phyloP scores from a whole-genome alignment of 1,139 yeast species.

The Saccharomycopsis hybrid region DNA sequence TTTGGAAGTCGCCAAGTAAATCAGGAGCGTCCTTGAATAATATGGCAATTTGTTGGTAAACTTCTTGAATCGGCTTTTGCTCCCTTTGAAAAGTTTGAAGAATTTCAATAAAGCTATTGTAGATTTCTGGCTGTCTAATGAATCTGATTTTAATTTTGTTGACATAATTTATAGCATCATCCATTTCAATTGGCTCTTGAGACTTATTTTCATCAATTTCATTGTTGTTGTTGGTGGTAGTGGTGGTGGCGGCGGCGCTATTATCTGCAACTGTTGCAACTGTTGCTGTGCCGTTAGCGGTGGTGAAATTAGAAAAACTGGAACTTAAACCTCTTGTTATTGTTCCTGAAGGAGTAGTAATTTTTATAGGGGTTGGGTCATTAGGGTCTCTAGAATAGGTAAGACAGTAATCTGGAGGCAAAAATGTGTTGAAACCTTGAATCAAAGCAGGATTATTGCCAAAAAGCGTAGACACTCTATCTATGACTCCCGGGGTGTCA shows the following conservation, averaged over 20 bases:
- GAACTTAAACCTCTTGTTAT: constrained; percentile 19
- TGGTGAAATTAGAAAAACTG: constrained; percentile 20
- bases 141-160: constrained; percentile 92
- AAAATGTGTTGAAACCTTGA: constrained; percentile 94
- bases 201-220: constrained; percentile 12
- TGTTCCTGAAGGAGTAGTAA: constrained; percentile 92
- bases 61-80: constrained; percentile 91
- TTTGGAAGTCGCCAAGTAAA: constrained; percentile 86
- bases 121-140: constrained; percentile 90
- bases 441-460: constrained; percentile 90
- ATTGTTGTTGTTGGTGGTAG: not conserved
- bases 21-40: constrained; percentile 93
- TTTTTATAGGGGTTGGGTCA: constrained; percentile 89
- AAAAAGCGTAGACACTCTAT: constrained; percentile 83
- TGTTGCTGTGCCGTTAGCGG: not conserved
- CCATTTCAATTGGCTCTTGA: constrained; percentile 84
- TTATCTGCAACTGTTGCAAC: not conserved
- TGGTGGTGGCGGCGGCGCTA: not conserved
- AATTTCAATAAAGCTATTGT: constrained; percentile 89
- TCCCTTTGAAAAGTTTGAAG: constrained; percentile 95
- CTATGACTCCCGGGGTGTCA: constrained; percentile 98
- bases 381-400: constrained; percentile 87
- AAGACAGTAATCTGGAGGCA: constrained; percentile 94
- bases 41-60: constrained; percentile 84
- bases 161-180: constrained; percentile 93